These are phyloP conservation scores for Parascedosporium putredinis DNA, from an alignment of 2,329 filamentous ascomycete species.

Conservation along the genomic window DNA sequence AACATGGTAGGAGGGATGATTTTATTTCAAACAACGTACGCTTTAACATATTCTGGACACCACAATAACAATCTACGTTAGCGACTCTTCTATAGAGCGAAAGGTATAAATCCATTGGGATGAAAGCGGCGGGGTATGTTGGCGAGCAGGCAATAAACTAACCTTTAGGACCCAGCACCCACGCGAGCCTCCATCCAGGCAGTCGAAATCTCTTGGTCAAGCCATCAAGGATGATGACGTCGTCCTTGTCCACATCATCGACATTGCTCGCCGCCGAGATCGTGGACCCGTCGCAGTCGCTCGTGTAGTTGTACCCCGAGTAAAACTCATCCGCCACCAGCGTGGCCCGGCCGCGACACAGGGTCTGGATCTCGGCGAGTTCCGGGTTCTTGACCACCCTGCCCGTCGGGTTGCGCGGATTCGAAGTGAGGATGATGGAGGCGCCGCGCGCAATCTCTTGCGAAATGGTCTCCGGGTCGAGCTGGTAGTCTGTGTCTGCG, in stretches of 20 bases:
- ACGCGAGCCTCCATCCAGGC: constrained; percentile 92
- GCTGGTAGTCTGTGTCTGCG: constrained; percentile 81
- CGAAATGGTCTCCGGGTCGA: constrained; percentile 85
- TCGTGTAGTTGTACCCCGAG: constrained; percentile 90
- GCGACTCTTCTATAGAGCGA: too few relatives aligned
- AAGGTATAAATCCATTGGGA: too few relatives aligned
- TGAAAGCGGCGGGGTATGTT: too few relatives aligned
- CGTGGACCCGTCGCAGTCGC: constrained; percentile 78
- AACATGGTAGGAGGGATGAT: background rate
- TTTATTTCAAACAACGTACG: constrained; percentile 32
- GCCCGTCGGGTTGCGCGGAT: constrained; percentile 90
- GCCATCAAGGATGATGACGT: constrained; percentile 90
- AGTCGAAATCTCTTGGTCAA: constrained; percentile 95
- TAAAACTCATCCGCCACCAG: constrained; percentile 97
- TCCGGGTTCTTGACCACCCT: constrained; percentile 78
- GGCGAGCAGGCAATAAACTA: constrained; percentile 15
- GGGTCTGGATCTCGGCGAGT: constrained; percentile 81
- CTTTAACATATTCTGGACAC: constrained; percentile 69
- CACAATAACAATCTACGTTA: too few relatives aligned
- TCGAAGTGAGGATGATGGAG: constrained; percentile 84
- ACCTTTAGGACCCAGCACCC: constrained; percentile 84
- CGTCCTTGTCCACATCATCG: constrained; percentile 77
- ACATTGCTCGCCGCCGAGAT: constrained; percentile 86
- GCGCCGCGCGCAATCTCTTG: constrained; percentile 82
- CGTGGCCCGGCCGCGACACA: constrained; percentile 82